These are phyloP conservation scores for Chaetomium sp. DNA, from an alignment of 2,329 filamentous ascomycete species.

Conservation along the genomic window DNA sequence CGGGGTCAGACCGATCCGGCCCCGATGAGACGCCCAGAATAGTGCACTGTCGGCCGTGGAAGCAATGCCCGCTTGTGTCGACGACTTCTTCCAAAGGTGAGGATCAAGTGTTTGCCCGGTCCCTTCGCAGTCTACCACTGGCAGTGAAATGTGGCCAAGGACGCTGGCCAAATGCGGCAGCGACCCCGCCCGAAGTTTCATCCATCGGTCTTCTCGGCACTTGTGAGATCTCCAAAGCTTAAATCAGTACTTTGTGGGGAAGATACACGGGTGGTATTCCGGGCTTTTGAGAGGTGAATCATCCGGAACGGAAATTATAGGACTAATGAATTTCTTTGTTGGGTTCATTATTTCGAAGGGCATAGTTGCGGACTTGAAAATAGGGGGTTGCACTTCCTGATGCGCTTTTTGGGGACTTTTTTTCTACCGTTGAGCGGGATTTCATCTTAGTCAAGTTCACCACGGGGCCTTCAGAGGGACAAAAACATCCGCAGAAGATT, in stretches of 20 bases:
- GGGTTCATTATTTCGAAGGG: not conserved
- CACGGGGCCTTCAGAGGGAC: too few species aligned
- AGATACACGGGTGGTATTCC: constrained; percentile 19
- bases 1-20: too few species aligned
- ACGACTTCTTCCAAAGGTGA: too few species aligned
- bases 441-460: too few species aligned
- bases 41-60: constrained; percentile 1
- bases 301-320: constrained; percentile 9
- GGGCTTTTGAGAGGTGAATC: constrained; percentile 11
- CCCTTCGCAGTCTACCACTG: too few species aligned
- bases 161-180: constrained; percentile 15
- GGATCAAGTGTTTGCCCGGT: too few species aligned
- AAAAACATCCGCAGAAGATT: too few species aligned
- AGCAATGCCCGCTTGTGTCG: not conserved
- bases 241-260: constrained; percentile 18
- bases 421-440: too few species aligned
- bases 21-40: not conserved
- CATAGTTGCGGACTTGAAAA: constrained; percentile 1
- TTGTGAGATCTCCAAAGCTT: constrained; percentile 21
- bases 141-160: not conserved
- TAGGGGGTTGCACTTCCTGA: too few species aligned
- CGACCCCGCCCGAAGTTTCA: constrained; percentile 18
- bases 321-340: constrained; percentile 2
- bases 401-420: too few species aligned
- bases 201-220: constrained; percentile 19